A percentile compares a stretch with the other conserved stretches of the same genome.
These are phyloP conservation scores for Gracilaria vermiculophylla DNA, from an alignment of 23 red algal genomes.

Conservation along the genomic window DNA sequence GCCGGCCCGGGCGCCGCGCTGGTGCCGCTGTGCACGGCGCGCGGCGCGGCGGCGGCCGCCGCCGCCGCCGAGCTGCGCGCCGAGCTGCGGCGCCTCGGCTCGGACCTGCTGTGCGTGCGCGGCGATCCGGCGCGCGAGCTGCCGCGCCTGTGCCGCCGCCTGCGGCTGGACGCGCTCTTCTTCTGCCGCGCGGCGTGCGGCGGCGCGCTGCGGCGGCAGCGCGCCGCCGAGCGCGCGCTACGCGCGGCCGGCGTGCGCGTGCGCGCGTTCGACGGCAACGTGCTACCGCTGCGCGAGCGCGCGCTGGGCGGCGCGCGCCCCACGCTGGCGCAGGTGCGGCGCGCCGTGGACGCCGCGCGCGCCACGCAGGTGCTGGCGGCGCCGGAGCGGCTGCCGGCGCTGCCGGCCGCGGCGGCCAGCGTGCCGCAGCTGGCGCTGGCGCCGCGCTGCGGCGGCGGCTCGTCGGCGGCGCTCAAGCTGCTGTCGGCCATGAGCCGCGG, in stretches of 20 bases:
- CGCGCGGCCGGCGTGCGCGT: conserved; percentile 33
- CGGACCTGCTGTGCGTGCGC: background rate
- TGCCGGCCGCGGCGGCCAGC: background rate
- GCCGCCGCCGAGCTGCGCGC: background rate
- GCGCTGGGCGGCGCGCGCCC: background rate
- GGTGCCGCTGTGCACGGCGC: conserved; percentile 26
- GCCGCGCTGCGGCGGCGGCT: background rate
- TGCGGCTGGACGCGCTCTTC: conserved; percentile 38
- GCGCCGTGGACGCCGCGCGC: background rate
- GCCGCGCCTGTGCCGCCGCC: background rate
- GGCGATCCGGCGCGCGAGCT: background rate
- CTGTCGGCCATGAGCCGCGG: background rate
- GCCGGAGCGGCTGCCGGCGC: background rate
- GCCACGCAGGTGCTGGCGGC: background rate
- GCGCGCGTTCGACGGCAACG: conserved; percentile 22
- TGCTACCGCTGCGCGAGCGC: background rate
- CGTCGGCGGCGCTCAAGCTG: background rate
- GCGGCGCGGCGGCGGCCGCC: background rate
- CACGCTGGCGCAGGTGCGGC: no score
- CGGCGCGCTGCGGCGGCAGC: background rate
- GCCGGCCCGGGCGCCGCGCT: conserved; percentile 36
- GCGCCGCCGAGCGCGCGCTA: background rate
- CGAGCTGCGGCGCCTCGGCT: background rate
- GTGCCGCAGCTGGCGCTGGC: background rate
- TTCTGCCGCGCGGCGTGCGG: conserved; percentile 23